These are phyloP conservation scores for Verticillium nonalfalfae DNA, from an alignment of 2,329 filamentous ascomycete genomes.

Conservation along the genomic window DNA sequence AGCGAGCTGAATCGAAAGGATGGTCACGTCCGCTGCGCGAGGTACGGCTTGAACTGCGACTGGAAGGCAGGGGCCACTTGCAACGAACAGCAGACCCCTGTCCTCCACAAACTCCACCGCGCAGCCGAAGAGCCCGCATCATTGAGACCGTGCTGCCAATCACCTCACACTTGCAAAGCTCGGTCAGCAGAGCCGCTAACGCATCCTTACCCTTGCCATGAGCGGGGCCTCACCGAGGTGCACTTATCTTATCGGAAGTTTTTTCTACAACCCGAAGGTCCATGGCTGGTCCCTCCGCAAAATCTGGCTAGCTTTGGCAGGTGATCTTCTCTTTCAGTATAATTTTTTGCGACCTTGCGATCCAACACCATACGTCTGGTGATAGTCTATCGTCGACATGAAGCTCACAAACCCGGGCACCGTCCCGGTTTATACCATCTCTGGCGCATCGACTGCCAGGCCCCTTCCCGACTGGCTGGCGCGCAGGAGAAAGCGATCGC, in stretches of 20 bases:
- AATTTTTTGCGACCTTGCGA: not conserved
- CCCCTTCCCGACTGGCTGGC: conserved; percentile 95
- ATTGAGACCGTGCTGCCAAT: not conserved
- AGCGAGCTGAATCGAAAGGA: not conserved
- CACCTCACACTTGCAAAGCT: not conserved
- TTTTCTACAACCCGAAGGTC: conserved; percentile 8
- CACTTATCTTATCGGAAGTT: conserved; percentile 12
- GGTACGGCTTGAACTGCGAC: not conserved
- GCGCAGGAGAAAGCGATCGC: conserved; percentile 77
- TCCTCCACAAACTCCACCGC: not conserved
- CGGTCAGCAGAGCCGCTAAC: conserved; percentile 12
- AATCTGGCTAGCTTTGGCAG: conserved; percentile 3
- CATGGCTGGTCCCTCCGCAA: not conserved
- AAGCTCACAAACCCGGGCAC: conserved; percentile 77
- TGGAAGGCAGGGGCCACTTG: not conserved
- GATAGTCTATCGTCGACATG: conserved; percentile 44
- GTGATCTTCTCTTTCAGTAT: not conserved
- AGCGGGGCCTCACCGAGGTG: conserved; percentile 12
- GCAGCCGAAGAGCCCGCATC: not conserved
- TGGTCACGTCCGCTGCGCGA: not conserved
- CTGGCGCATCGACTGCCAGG: conserved; percentile 79
- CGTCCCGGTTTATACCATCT: conserved; percentile 91
- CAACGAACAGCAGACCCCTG: not conserved
- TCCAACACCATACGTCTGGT: not conserved
- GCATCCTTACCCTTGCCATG: conserved; percentile 4